Percentiles rank a stretch among this genome's conserved stretches.
Evolutionary conservation across 2,329 filamentous ascomycete genomes (phyloP).

Genomic region (Hymenoscyphus infarciens): DNA sequence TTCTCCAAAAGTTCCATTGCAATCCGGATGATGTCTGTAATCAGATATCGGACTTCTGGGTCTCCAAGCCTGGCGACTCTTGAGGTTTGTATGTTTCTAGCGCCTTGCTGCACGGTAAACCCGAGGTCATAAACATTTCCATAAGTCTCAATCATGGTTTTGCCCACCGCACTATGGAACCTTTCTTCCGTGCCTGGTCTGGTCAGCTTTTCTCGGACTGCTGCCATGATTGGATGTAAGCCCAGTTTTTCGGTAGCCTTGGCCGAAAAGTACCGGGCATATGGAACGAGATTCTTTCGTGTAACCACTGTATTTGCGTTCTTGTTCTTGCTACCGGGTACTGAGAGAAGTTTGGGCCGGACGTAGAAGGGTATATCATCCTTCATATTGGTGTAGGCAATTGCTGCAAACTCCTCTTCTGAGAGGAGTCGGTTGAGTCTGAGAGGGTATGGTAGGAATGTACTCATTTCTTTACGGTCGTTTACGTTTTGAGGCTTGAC

Average conservation of each 20-base stretch:
- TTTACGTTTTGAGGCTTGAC: not conserved
- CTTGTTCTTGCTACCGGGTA: not conserved
- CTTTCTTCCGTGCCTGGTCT: not conserved
- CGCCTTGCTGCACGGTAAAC: not conserved
- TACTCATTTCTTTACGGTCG: not conserved
- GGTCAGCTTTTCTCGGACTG: not conserved
- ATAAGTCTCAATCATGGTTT: not conserved
- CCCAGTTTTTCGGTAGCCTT: not conserved
- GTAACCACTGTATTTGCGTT: not conserved
- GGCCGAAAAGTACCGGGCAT: not conserved
- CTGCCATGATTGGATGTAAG: not conserved
- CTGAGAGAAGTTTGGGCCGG: not conserved
- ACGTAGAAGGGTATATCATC: not conserved
- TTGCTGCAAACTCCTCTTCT: not conserved
- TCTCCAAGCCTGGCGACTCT: conserved; percentile 2
- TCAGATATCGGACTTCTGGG: not conserved
- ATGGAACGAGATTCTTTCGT: not conserved
- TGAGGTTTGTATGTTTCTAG: not conserved
- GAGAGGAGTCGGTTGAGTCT: not conserved
- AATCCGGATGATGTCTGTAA: not conserved
- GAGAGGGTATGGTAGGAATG: not conserved
- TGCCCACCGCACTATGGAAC: not conserved
- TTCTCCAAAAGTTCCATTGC: not conserved
- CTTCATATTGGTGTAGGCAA: not conserved
- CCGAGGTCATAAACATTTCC: conserved; percentile 1